phyloP scores from a whole-genome alignment of 176 grass and related monocot genomes.

The Cocos nucifera region DNA sequence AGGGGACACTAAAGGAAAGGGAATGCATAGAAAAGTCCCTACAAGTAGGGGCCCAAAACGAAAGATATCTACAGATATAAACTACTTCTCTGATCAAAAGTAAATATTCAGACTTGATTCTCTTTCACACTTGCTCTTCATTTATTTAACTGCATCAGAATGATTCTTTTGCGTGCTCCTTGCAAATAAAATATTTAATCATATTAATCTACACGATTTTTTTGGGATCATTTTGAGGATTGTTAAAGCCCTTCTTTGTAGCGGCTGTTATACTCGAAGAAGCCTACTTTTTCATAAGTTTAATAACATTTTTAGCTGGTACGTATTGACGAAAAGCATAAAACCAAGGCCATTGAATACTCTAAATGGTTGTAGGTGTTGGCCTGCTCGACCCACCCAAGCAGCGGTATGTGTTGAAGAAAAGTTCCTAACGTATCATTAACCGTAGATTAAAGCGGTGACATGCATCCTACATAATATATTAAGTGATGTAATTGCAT shows the following conservation, averaged over 20 bases:
- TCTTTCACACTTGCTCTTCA: conserved; percentile 24
- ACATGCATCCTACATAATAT: too few species aligned
- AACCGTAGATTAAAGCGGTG: too few species aligned
- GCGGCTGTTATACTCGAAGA: conserved; percentile 7
- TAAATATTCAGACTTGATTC: background rate
- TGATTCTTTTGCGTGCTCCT: too few species aligned
- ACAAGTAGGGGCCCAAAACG: conserved; percentile 17
- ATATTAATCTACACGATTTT: too few species aligned
- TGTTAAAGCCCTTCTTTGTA: too few species aligned
- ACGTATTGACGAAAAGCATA: background rate
- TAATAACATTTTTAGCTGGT: background rate
- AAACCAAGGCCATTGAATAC: background rate
- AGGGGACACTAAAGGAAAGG: background rate
- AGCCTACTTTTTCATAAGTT: background rate
- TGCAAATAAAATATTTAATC: too few species aligned
- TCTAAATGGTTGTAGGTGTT: too few species aligned
- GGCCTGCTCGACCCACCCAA: too few species aligned
- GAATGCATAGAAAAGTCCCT: conserved; percentile 12
- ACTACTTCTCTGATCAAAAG: background rate
- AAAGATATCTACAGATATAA: conserved; percentile 9
- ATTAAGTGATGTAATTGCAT: too few species aligned
- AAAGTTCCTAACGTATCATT: too few species aligned
- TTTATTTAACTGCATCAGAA: background rate
- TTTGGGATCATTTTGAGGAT: too few species aligned
- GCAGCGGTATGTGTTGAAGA: too few species aligned